Percentiles rank a stretch among this genome's conserved stretches.
These are phyloP conservation scores for Vicia sativa DNA, from an alignment of 306 rosid species.

Conservation along the genomic window DNA sequence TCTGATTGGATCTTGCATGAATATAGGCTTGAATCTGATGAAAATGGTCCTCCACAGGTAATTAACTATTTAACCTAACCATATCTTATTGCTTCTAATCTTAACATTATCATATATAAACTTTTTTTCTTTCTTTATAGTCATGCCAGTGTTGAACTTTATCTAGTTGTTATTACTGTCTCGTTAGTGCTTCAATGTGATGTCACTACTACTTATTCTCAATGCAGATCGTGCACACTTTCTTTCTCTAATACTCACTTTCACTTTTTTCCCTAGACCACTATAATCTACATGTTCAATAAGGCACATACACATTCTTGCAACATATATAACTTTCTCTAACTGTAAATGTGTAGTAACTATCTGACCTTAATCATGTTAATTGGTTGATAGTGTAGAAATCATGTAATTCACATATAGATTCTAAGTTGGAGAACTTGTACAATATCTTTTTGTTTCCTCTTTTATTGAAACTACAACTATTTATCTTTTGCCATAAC, in stretches of 20 bases:
- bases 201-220: slow-evolving; percentile 29
- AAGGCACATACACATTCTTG: slow-evolving; percentile 45
- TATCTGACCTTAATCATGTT: no score
- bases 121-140: slow-evolving; percentile 2
- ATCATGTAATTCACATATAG: no score
- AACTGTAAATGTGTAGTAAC: no score
- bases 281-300: slow-evolving; percentile 40
- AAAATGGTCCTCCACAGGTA: slow-evolving; percentile 92
- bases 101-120: not conserved
- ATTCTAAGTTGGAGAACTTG: no score
- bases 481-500: no score
- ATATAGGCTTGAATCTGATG: slow-evolving; percentile 84
- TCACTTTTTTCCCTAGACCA: slow-evolving; percentile 46
- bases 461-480: no score
- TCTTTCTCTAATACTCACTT: slow-evolving; percentile 27
- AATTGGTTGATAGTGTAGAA: no score
- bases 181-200: slow-evolving; percentile 26
- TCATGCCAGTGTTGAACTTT: slow-evolving; percentile 9
- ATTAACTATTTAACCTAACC: not conserved
- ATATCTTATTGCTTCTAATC: slow-evolving; percentile 30
- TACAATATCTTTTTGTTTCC: no score
- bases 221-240: slow-evolving; percentile 37
- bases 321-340: slow-evolving; percentile 47
- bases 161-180: slow-evolving; percentile 24
- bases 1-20: slow-evolving; percentile 98